These are phyloP conservation scores for Actinomortierella ambigua DNA, from an alignment of 371 early-diverging fungal genomes.

Conservation along the genomic window DNA sequence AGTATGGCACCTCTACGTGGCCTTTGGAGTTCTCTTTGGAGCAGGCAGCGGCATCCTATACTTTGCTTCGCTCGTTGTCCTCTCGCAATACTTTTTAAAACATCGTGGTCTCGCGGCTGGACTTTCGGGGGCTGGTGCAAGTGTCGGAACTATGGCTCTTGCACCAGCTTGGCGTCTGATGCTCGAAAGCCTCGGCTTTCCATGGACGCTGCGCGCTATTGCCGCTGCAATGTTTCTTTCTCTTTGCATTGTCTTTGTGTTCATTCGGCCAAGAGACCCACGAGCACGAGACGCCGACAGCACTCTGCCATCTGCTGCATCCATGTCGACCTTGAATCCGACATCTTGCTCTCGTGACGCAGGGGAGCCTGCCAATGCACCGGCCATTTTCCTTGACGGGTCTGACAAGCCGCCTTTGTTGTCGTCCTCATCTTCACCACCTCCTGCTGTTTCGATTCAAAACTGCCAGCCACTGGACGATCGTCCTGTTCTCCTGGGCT, in stretches of 20 bases:
- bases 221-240: slow-evolving; percentile 16
- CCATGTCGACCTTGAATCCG: no score
- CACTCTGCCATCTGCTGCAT: no score
- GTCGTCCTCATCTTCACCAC: no score
- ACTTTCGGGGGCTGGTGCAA: slow-evolving; percentile 12
- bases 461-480: no score
- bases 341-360: no score
- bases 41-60: slow-evolving; percentile 15
- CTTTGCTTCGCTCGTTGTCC: slow-evolving; percentile 16
- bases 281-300: no score
- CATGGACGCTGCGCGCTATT: slow-evolving; percentile 17
- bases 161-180: slow-evolving; percentile 12
- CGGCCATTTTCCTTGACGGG: no score
- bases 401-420: no score
- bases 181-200: slow-evolving; percentile 11
- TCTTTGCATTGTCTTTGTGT: background rate
- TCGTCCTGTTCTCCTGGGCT: no score
- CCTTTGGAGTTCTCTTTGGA: slow-evolving; percentile 13
- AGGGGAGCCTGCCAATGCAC: no score
- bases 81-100: slow-evolving; percentile 20
- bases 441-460: no score
- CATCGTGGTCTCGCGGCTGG: slow-evolving; percentile 10
- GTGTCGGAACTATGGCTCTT: slow-evolving; percentile 13
- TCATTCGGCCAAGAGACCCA: slow-evolving; percentile 5
- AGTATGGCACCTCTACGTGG: no score